A percentile compares a stretch with the other conserved stretches of the same genome.
Evolutionary conservation across 2,329 filamentous ascomycete genomes (phyloP).

Genomic region (Laburnicola sp.): DNA sequence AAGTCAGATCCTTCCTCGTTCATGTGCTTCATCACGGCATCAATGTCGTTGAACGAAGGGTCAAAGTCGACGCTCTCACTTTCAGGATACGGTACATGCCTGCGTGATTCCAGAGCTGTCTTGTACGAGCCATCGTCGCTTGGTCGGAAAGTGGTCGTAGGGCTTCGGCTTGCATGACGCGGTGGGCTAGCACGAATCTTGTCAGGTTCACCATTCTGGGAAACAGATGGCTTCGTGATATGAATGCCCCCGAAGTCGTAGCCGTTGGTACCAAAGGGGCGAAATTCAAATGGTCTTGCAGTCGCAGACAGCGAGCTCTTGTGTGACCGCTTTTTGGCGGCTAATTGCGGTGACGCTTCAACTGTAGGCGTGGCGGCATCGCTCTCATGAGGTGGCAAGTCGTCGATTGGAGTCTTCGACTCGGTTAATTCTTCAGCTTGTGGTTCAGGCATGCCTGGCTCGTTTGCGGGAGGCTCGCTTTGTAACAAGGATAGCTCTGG

Average conservation of each 20-base stretch:
- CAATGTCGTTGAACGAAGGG: slow-evolving; percentile 77
- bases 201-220: slow-evolving; percentile 28
- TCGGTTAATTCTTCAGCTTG: slow-evolving; percentile 20
- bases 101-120: slow-evolving; percentile 41
- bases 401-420: slow-evolving; percentile 24
- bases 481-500: slow-evolving; percentile 28
- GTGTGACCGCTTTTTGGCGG: slow-evolving; percentile 36
- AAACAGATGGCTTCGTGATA: slow-evolving; percentile 43
- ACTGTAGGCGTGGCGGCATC: slow-evolving; percentile 35
- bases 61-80: slow-evolving; percentile 45
- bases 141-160: slow-evolving; percentile 45
- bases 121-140: slow-evolving; percentile 47
- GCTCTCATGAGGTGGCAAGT: slow-evolving; percentile 31
- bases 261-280: slow-evolving; percentile 32
- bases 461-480: slow-evolving; percentile 11
- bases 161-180: slow-evolving; percentile 38
- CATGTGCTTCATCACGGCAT: slow-evolving; percentile 87
- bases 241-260: slow-evolving; percentile 45
- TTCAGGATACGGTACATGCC: slow-evolving; percentile 39
- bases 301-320: slow-evolving; percentile 68
- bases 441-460: slow-evolving; percentile 15
- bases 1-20: slow-evolving; percentile 72
- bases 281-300: slow-evolving; percentile 68
- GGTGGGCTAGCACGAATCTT: slow-evolving; percentile 21
- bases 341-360: slow-evolving; percentile 28